phyloP scores from a whole-genome alignment of 306 rosid genomes.

The Macrotyloma uniflorum region DNA sequence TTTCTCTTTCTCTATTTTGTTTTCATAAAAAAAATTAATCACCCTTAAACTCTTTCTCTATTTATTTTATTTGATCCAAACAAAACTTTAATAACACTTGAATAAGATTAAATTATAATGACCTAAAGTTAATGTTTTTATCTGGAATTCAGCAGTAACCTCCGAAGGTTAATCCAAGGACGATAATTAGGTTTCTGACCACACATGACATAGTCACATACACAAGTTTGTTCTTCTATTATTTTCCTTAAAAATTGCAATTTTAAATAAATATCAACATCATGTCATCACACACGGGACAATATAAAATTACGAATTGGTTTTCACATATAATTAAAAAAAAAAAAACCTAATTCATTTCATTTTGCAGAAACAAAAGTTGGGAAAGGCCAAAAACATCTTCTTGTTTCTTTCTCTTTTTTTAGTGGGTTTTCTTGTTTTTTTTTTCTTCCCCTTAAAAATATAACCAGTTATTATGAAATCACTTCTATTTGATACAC shows the following conservation, averaged over 20 bases:
- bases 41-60: too few relatives aligned
- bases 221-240: slow-evolving; percentile 13
- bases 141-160: slow-evolving; percentile 26
- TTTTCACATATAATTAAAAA: too few relatives aligned
- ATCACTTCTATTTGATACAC: background rate
- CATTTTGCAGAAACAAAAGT: slow-evolving; percentile 12
- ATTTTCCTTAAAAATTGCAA: slow-evolving; percentile 21
- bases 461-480: slow-evolving; percentile 3
- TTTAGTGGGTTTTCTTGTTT: slow-evolving; percentile 17
- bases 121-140: slow-evolving; percentile 9
- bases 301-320: slow-evolving; percentile 41
- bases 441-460: slow-evolving; percentile 35
- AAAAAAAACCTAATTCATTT: too few relatives aligned
- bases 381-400: slow-evolving; percentile 50
- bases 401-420: slow-evolving; percentile 48
- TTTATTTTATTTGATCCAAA: too few relatives aligned
- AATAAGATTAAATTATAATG: background rate
- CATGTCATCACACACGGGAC: slow-evolving; percentile 57
- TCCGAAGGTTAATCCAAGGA: slow-evolving; percentile 49
- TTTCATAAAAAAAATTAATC: too few relatives aligned
- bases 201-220: slow-evolving; percentile 25
- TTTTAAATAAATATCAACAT: slow-evolving; percentile 56
- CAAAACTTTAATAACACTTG: slow-evolving; percentile 11
- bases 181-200: slow-evolving; percentile 38
- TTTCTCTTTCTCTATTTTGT: too few relatives aligned